Evolutionary conservation across 129 eudicot genomes (phyloP).

Genomic region (Flaveria bidentis): DNA sequence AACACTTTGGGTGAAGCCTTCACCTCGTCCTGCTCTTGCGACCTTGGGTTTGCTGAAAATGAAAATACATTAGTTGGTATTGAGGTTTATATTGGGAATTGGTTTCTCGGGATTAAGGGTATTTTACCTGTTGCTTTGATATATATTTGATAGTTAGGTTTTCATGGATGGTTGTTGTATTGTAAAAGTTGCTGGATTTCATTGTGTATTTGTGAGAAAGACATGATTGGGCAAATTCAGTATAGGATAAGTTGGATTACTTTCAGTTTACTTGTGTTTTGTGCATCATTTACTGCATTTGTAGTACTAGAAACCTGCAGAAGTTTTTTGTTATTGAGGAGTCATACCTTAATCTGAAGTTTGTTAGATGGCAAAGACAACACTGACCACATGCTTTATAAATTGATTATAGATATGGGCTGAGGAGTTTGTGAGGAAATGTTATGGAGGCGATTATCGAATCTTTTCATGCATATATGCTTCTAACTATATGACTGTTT

Average conservation of each 20-base stretch:
- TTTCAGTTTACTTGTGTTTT: slow-evolving; percentile 6
- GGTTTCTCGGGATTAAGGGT: no score
- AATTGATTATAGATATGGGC: neutral
- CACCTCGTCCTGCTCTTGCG: no score
- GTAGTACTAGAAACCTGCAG: neutral
- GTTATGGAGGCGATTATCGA: neutral
- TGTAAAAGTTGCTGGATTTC: neutral
- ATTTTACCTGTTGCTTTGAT: neutral
- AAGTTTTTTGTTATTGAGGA: neutral
- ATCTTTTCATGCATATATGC: neutral
- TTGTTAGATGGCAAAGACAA: neutral
- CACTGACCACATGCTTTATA: neutral
- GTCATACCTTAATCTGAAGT: neutral
- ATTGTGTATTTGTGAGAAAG: neutral
- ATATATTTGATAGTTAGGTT: slow-evolving; percentile 3
- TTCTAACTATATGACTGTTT: neutral
- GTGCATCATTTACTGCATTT: slow-evolving; percentile 4
- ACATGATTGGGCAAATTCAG: slow-evolving; percentile 4
- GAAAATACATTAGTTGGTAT: no score
- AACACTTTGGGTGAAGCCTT: neutral
- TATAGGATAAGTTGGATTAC: neutral
- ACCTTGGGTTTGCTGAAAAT: no score
- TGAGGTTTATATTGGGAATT: no score
- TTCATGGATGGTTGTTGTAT: neutral
- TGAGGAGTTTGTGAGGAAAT: neutral